Percentiles rank a stretch among this genome's conserved stretches.
phyloP scores from a whole-genome alignment of 2,329 filamentous ascomycete species.

The Colletotrichum zoysiae region DNA sequence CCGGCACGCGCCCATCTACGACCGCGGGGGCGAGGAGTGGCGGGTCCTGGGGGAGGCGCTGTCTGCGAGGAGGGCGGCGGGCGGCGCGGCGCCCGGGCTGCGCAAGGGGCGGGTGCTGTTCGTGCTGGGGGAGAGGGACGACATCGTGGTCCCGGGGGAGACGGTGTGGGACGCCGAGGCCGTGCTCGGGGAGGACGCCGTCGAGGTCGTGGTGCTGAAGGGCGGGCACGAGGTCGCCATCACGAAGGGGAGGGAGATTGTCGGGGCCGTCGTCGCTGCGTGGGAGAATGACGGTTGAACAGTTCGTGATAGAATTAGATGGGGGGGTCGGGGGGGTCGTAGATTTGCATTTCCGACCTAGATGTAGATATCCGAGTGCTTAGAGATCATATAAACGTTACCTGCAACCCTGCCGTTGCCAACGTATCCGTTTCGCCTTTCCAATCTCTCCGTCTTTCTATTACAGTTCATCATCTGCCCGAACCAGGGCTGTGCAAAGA shows the following conservation, averaged over 20 bases:
- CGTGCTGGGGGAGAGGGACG: constrained; percentile 74
- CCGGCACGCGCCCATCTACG: constrained; percentile 76
- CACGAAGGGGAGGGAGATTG: constrained; percentile 69
- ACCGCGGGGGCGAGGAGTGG: constrained; percentile 73
- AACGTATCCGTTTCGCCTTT: neutral
- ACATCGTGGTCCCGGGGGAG: constrained; percentile 75
- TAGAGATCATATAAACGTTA: neutral
- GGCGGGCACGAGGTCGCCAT: constrained; percentile 80
- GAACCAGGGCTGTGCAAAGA: too few species aligned
- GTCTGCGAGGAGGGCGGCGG: constrained; percentile 53
- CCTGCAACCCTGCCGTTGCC: neutral
- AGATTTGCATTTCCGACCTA: neutral
- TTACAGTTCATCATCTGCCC: neutral
- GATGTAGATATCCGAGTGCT: neutral
- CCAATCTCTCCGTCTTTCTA: neutral
- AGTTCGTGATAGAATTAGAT: neutral
- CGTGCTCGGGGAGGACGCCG: constrained; percentile 68
- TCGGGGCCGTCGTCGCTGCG: constrained; percentile 53
- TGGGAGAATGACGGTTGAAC: constrained; percentile 45
- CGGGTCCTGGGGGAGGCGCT: constrained; percentile 64
- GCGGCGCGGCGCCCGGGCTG: constrained; percentile 50
- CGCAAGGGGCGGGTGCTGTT: constrained; percentile 68
- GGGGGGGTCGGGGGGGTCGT: neutral
- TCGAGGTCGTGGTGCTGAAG: constrained; percentile 68
- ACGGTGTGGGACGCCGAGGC: constrained; percentile 70